Evolutionary conservation across 768 basidiomycete genomes (phyloP), one percentile per base, ranked within the genome.

Genomic region (Xerocomus spinulosus): DNA sequence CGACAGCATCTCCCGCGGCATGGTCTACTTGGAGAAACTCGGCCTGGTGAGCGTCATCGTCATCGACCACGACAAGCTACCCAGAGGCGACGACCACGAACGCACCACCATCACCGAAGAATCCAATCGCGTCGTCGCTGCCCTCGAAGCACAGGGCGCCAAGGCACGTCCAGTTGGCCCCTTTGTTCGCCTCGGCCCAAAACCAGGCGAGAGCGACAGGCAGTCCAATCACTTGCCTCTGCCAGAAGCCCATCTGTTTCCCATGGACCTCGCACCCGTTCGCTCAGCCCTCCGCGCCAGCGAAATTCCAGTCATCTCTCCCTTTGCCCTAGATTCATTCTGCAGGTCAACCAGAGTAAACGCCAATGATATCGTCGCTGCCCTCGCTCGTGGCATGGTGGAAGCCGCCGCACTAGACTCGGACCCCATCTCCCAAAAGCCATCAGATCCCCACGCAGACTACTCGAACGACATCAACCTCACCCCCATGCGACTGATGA

Each of bases 1-100:
- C 49, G 90, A 95, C 55, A 94, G 93, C 64, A 91, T 99, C 56
- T 83, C 87, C 33, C 80, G 86, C 33, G 96, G 96, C 44, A 80
- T 99, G 73, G 89, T 94, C 33, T 93, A 96, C 65, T 80, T 99
- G 39, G 90, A 95, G 67, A 95, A 94, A 63, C 84, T 98, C 15
- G 96, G 96, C 2, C 77, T 99, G 17, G 89, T 97, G 58, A 88
- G 88, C 54, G 92, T 99, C 58, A 91, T 99, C 53, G 89, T 98
- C 49, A 81, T 96, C 42, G 96, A 98, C 53, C 82, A 89, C 58
- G 93, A 96, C 64, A 78, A 81, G 15, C 74, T 91, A 42, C 71
- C 68, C 36, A 73, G 78, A 14, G 87, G 88, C 8, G 80, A 82
- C 26, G 77, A 81, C 50, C 80, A 82, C 43, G 88, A 91, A 61